Evolutionary conservation across 2,329 filamentous ascomycete species (phyloP), one percentile per base, ranked within the genome.

Genomic region (Pseudogymnoascus sp.): DNA sequence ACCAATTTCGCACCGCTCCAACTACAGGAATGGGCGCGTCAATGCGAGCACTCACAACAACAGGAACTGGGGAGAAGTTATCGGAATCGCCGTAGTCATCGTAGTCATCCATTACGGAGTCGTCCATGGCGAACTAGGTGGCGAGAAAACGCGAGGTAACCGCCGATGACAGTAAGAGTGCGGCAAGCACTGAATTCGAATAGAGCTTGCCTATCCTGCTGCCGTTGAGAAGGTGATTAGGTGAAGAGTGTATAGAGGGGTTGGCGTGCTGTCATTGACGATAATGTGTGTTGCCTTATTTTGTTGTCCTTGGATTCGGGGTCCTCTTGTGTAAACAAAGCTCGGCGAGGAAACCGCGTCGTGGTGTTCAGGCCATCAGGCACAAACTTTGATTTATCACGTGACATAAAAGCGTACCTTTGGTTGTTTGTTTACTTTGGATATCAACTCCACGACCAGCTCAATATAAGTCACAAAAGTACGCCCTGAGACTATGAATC

Each of bases 101-200:
- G 28, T 77, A 76, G 65, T 78, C 75, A 53, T 83, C 80, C 68
- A 86, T 85, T 70, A 81, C 77, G 59, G 84, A 84, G 68, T 86
- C 85, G 63, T 84, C 82, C 75, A 85, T 81, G 47, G 75, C 75
- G 33, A 21, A 18, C 16, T 56, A 33, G 33, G 12, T 56, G 4
- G 65, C 84, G 82, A 66, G 82, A 80, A 80, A 85, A 85, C 60
- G 70, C 76, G 75, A 62, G 14, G 8, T 8, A 53, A 12, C n/a
- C 11, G 47, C 10, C 11, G 47, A 18, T 53, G 47, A 8, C 28
- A 18, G 50, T 56, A 56, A 33, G 25, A 56, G 50, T 56, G 50
- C 50, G 50, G 25, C 50, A 35, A 56, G 50, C 50, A 56, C 50
- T 33, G 50, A 56, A 33, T 56, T 56, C 28, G 28, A 56, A 56